Percentiles rank a stretch among this genome's conserved stretches.
phyloP scores from a whole-genome alignment of 1,139 yeast genomes.

The Blastobotrys capitulatus region DNA sequence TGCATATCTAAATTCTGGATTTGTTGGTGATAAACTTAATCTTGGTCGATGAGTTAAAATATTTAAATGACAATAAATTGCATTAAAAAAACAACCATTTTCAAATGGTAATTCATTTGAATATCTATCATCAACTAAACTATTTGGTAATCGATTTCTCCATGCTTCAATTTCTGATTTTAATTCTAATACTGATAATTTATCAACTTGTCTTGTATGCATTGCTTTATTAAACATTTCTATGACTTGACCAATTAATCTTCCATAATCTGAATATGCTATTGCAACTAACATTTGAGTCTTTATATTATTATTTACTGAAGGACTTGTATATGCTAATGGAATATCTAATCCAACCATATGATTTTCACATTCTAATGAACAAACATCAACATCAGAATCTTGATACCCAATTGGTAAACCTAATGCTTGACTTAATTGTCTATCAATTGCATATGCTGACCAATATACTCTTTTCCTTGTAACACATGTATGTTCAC shows the following conservation, averaged over 20 bases:
- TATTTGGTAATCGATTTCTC: slow-evolving; percentile 15
- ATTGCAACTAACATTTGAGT: slow-evolving; percentile 9
- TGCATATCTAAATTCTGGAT: slow-evolving; percentile 15
- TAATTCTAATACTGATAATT: slow-evolving; percentile 11
- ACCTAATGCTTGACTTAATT: slow-evolving; percentile 16
- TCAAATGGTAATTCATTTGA: slow-evolving; percentile 13
- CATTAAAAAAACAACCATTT: slow-evolving; percentile 14
- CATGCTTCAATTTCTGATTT: slow-evolving; percentile 17
- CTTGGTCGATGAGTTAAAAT: slow-evolving; percentile 15
- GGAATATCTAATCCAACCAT: slow-evolving; percentile 15
- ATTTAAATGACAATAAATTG: slow-evolving; percentile 13
- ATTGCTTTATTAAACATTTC: slow-evolving; percentile 17
- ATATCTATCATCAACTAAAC: slow-evolving; percentile 7
- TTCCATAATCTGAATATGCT: slow-evolving; percentile 13
- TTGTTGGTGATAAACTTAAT: slow-evolving; percentile 13
- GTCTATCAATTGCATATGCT: slow-evolving; percentile 16
- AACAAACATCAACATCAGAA: slow-evolving; percentile 18
- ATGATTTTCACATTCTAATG: slow-evolving; percentile 12
- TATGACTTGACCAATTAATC: slow-evolving; percentile 12
- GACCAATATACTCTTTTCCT: slow-evolving; percentile 17
- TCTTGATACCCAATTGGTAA: slow-evolving; percentile 16
- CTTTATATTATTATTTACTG: background rate
- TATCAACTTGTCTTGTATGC: slow-evolving; percentile 12
- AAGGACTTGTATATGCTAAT: background rate
- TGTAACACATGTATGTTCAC: slow-evolving; percentile 7